A percentile compares a stretch with the other conserved stretches of the same genome.
phyloP scores from a whole-genome alignment of 1,284 basidiomycete genomes.

The Tausonia pullulans region DNA sequence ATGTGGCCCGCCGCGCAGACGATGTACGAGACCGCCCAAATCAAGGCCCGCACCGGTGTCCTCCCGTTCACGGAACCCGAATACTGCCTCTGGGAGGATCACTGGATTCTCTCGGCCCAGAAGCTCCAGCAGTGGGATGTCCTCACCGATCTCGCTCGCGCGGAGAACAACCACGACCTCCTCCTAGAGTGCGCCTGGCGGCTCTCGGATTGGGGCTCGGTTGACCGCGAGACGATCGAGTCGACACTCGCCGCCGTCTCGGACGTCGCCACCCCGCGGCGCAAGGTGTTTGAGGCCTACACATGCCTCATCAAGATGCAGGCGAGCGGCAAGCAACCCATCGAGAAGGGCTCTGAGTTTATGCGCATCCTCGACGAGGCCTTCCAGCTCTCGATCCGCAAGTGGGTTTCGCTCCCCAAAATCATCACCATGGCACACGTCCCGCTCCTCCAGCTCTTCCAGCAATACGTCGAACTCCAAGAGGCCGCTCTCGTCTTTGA shows the following conservation, averaged over 20 bases:
- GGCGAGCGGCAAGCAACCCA: slow-evolving; percentile 19
- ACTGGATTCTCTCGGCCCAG: slow-evolving; percentile 93
- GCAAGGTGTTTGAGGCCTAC: slow-evolving; percentile 92
- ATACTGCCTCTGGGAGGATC: slow-evolving; percentile 98
- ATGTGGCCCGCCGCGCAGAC: slow-evolving; percentile 90
- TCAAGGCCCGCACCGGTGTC: slow-evolving; percentile 65
- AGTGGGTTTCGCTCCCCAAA: slow-evolving; percentile 84
- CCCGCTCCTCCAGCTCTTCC: slow-evolving; percentile 92
- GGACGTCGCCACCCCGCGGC: slow-evolving; percentile 80
- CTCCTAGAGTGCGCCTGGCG: slow-evolving; percentile 95
- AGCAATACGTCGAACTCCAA: slow-evolving; percentile 96
- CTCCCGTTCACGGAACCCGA: slow-evolving; percentile 92
- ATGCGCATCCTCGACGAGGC: slow-evolving; percentile 84
- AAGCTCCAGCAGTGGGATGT: slow-evolving; percentile 98
- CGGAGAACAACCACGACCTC: slow-evolving; percentile 84
- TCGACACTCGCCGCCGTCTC: slow-evolving; percentile 71
- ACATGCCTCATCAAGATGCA: slow-evolving; percentile 59
- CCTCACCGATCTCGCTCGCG: slow-evolving; percentile 80
- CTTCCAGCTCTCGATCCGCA: slow-evolving; percentile 89
- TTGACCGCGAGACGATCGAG: slow-evolving; percentile 62
- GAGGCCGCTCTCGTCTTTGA: slow-evolving; percentile 94
- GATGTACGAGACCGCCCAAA: slow-evolving; percentile 85
- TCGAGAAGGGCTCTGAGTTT: slow-evolving; percentile 50
- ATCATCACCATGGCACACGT: slow-evolving; percentile 85
- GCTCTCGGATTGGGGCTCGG: slow-evolving; percentile 72